phyloP scores from a whole-genome alignment of 108 stramenopile genomes.

The Nannochloropsis salina region DNA sequence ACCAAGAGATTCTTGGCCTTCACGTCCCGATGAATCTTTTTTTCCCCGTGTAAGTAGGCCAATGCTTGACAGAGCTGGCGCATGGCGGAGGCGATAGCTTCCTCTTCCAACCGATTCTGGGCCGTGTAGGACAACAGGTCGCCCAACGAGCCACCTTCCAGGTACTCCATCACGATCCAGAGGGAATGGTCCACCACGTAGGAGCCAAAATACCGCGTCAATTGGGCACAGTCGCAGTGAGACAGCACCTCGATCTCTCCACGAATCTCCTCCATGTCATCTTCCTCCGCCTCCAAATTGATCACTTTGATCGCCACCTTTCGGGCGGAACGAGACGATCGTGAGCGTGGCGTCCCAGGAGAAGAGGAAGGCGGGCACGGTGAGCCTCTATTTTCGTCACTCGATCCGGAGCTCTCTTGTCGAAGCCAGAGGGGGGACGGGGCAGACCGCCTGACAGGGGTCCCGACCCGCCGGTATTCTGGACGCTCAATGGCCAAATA shows the following conservation, averaged over 20 bases:
- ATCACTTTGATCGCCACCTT: constrained; percentile 65
- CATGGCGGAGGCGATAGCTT: constrained; percentile 60
- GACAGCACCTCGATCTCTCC: constrained; percentile 85
- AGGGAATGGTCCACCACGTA: constrained; percentile 48
- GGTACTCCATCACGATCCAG: constrained; percentile 53
- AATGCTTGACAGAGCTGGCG: constrained; percentile 73
- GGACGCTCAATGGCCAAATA: constrained; percentile 36
- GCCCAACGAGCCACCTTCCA: constrained; percentile 50
- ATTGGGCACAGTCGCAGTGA: constrained; percentile 59
- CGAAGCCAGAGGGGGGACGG: constrained; percentile 24
- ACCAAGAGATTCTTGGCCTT: constrained; percentile 86
- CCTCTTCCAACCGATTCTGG: not conserved
- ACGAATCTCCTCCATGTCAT: constrained; percentile 68
- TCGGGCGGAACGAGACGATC: not conserved
- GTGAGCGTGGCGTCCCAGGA: not conserved
- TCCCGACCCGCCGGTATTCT: not conserved
- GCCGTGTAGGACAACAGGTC: constrained; percentile 24
- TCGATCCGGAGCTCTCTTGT: not conserved
- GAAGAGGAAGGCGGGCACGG: not conserved
- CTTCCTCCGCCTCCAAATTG: constrained; percentile 73
- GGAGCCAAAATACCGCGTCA: constrained; percentile 48
- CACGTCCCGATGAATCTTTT: constrained; percentile 91
- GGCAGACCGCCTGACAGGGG: constrained; percentile 25
- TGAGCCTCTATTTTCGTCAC: not conserved
- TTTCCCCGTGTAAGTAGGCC: constrained; percentile 81